phyloP scores from a whole-genome alignment of 495 filamentous ascomycete species.

The Cairneyella variabilis region DNA sequence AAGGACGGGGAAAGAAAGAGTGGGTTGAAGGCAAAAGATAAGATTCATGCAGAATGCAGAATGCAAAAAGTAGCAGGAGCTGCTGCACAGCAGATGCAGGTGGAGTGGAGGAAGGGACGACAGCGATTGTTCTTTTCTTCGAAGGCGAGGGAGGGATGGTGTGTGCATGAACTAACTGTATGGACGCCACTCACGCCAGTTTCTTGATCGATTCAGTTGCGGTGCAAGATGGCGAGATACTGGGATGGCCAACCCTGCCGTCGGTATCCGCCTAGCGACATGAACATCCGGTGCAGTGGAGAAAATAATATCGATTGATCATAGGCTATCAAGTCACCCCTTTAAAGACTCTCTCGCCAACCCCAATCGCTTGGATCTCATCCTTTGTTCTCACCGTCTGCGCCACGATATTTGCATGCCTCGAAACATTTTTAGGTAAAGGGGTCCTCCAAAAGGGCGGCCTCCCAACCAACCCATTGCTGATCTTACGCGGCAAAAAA shows the following conservation, averaged over 20 bases:
- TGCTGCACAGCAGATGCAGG: neutral
- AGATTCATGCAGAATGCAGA: neutral
- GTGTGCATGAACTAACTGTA: too few relatives aligned
- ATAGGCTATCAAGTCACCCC: neutral
- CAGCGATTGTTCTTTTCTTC: too few relatives aligned
- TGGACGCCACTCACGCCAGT: too few relatives aligned
- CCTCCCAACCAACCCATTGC: conserved; percentile 5
- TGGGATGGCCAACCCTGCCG: too few relatives aligned
- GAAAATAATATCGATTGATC: neutral
- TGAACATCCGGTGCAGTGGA: too few relatives aligned
- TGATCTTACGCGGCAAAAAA: conserved; percentile 19
- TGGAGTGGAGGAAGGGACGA: too few relatives aligned
- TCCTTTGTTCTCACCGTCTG: conserved; percentile 2
- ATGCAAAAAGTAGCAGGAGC: neutral
- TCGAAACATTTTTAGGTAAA: conserved; percentile 2
- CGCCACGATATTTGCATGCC: conserved; percentile 10
- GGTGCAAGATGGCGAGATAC: too few relatives aligned
- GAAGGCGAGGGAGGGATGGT: too few relatives aligned
- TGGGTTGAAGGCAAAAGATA: neutral
- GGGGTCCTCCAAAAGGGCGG: neutral
- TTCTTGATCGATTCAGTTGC: too few relatives aligned
- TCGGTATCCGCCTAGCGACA: neutral
- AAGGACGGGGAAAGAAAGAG: neutral
- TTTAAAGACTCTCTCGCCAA: neutral
- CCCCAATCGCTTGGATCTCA: neutral